These are phyloP conservation scores for Ophiocordyceps camponoti-saundersi DNA, from an alignment of 2,329 filamentous ascomycete genomes.

Conservation along the genomic window DNA sequence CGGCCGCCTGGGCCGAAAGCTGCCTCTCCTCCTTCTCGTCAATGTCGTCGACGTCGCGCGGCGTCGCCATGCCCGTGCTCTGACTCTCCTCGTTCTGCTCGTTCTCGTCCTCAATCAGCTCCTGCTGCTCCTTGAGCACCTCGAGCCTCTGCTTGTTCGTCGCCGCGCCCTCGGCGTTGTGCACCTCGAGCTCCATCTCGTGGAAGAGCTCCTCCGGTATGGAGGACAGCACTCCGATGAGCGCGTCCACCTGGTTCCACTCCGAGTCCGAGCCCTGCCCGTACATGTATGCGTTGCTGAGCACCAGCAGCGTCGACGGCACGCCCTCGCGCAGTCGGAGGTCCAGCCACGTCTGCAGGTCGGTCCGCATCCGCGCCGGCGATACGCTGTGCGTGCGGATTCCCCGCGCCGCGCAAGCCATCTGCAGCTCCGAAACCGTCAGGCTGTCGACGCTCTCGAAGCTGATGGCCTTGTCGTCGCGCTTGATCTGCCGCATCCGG, in stretches of 20 bases:
- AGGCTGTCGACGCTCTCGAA: slow-evolving; percentile 88
- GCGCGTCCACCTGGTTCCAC: slow-evolving; percentile 76
- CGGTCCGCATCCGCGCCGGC: slow-evolving; percentile 71
- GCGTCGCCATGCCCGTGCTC: slow-evolving; percentile 54
- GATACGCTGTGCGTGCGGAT: slow-evolving; percentile 87
- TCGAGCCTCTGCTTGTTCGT: slow-evolving; percentile 98
- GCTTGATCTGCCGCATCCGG: slow-evolving; percentile 98
- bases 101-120: slow-evolving; percentile 93
- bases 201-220: slow-evolving; percentile 98
- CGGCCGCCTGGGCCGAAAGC: slow-evolving; percentile 30
- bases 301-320: slow-evolving; percentile 85
- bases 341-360: slow-evolving; percentile 87
- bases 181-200: slow-evolving; percentile 96
- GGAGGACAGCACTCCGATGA: slow-evolving; percentile 79
- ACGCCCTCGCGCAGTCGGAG: slow-evolving; percentile 84
- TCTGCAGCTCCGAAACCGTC: slow-evolving; percentile 85
- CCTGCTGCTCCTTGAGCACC: slow-evolving; percentile 95
- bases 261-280: slow-evolving; percentile 77
- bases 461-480: slow-evolving; percentile 85
- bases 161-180: slow-evolving; percentile 88
- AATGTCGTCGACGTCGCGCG: slow-evolving; percentile 79
- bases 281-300: slow-evolving; percentile 98
- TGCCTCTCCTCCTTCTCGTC: slow-evolving; percentile 77
- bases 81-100: slow-evolving; percentile 75
- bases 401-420: slow-evolving; percentile 78